These are phyloP conservation scores for Boehmeria nivea DNA, from an alignment of 306 rosid genomes.

Conservation along the genomic window DNA sequence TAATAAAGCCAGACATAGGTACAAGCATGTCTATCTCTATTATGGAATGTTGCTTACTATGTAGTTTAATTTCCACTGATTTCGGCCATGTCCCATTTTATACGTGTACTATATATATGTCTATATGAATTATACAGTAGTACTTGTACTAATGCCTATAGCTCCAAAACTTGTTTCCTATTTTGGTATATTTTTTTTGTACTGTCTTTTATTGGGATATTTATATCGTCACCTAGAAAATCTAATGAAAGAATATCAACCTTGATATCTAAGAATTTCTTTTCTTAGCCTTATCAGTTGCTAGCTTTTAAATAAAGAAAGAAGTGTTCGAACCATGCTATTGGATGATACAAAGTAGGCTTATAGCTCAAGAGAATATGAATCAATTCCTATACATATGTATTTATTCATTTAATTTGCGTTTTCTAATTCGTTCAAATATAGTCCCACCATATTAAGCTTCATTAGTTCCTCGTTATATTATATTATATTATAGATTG, in stretches of 20 bases:
- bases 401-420: constrained; percentile 1
- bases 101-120: neutral
- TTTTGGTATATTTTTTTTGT: neutral
- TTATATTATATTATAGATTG: constrained; percentile 8
- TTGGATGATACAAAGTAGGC: constrained; percentile 24
- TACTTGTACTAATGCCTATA: neutral
- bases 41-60: constrained; percentile 34
- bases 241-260: neutral
- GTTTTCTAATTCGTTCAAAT: neutral
- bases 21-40: constrained; percentile 40
- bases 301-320: neutral
- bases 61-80: neutral
- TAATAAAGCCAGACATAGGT: constrained; percentile 5
- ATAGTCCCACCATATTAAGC: constrained; percentile 16
- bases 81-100: neutral
- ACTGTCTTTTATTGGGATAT: neutral
- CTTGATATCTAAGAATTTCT: neutral
- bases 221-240: neutral
- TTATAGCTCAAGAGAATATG: constrained; percentile 31
- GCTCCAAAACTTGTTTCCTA: neutral
- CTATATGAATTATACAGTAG: neutral
- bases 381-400: constrained; percentile 31
- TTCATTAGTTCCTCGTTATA: too few species aligned
- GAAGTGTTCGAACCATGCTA: constrained; percentile 8
- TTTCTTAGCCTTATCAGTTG: neutral